Base-by-base conservation (phyloP, 805 yeast genomes). In the Lachancea nothofagi region DNA sequence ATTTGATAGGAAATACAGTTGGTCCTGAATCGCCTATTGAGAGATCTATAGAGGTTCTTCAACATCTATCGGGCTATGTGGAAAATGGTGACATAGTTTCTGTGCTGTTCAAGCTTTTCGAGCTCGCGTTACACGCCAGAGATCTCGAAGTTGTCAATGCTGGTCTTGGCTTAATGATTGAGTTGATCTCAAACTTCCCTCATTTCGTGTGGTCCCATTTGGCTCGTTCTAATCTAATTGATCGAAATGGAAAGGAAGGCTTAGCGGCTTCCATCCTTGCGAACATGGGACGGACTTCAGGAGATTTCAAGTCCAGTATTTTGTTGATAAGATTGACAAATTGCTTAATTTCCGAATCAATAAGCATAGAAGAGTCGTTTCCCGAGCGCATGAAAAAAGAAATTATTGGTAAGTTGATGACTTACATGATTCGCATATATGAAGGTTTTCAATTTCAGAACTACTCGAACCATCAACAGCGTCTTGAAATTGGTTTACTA, bases 161-260 rank as follows among this genome's bases (percentile, higher is more conserved):
- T 1, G 65, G 79, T 12, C 51, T 78, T 15, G 58, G 70, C 8
- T 71, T 84, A 17, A 62, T 86, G 22, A 61, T 70, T 1, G 65
- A 71, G 13, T 65, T 75, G 28, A 66, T 67, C 28, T 65, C 65
- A 33, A 61, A 75, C 5, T 73, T 69, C 28, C 76, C 94, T 0
- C 70, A 73, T 43, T 68, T 86, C 41, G 82, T 88, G 3, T 89
- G 96, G 96, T 73, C 87, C 0, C 81, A 81, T 52, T 59, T 90
- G 10, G 72, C 77, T 17, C 76, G 77, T 36, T 81, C 95, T 0
- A 72, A 76, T 14, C 63, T 88, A 21, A 64, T 87, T 1, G 79
- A 81, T 10, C 69, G 71, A 35, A 70, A 74, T 41, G 78, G 78
- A 1, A 76, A 75, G 46, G 85, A 83, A 30, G 89, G 93, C 0